Evolutionary conservation across 495 filamentous ascomycete genomes (phyloP).

Genomic region (Aspergillus affinis): DNA sequence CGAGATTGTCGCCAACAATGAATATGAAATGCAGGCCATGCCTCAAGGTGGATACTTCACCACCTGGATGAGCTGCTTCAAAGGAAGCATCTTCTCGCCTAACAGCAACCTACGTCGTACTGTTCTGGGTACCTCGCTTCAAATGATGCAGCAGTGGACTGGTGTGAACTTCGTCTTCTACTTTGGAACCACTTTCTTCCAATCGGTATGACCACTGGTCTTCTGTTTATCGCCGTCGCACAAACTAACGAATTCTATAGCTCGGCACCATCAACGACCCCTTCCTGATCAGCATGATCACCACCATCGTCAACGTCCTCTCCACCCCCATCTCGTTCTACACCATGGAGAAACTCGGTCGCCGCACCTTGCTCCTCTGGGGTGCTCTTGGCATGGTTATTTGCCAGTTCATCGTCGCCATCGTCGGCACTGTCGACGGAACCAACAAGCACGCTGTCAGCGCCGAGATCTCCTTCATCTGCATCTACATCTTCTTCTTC

Average conservation of each 20-base stretch:
- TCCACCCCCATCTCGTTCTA: conserved; percentile 82
- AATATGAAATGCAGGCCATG: conserved; percentile 63
- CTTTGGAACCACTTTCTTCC: conserved; percentile 80
- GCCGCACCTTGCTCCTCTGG: conserved; percentile 77
- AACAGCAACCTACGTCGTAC: conserved; percentile 71
- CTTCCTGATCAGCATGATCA: conserved; percentile 79
- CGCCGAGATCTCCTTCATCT: conserved; percentile 74
- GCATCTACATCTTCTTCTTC: conserved; percentile 76
- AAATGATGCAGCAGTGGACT: conserved; percentile 84
- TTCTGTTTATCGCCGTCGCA: neutral
- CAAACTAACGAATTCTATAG: conserved; percentile 13
- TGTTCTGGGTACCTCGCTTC: conserved; percentile 70
- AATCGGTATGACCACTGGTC: conserved; percentile 24
- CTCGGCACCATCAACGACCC: conserved; percentile 67
- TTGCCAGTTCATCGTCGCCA: conserved; percentile 83
- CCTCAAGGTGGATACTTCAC: conserved; percentile 58
- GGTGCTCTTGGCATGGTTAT: conserved; percentile 79
- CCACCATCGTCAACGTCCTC: conserved; percentile 79
- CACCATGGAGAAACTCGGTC: conserved; percentile 77
- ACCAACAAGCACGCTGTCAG: conserved; percentile 53
- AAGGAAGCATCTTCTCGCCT: conserved; percentile 57
- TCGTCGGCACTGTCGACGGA: conserved; percentile 64
- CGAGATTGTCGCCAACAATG: conserved; percentile 75
- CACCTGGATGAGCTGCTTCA: conserved; percentile 68
- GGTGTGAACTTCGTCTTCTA: conserved; percentile 96